These are phyloP conservation scores for Podaxis sp. DNA, from an alignment of 768 basidiomycete species.

Conservation along the genomic window DNA sequence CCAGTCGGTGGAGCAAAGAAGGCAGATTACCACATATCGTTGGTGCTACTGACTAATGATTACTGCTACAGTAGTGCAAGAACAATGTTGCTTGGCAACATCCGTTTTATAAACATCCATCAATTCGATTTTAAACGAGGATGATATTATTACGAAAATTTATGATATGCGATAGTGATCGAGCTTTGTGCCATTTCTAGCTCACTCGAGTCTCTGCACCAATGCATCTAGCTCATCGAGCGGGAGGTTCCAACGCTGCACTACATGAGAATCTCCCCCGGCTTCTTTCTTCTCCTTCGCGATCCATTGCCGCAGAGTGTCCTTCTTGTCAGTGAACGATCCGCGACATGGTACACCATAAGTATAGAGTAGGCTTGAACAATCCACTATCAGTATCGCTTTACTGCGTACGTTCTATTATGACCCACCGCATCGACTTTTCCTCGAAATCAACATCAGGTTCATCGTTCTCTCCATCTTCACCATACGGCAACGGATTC, in stretches of 20 bases:
- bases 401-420: background rate
- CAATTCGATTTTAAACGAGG: background rate
- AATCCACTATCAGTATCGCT: background rate
- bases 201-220: constrained; percentile 12
- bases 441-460: constrained; percentile 63
- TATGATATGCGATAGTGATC: background rate
- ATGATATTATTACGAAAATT: background rate
- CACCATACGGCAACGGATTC: constrained; percentile 57
- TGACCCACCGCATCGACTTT: constrained; percentile 48
- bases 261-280: constrained; percentile 12
- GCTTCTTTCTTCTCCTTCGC: constrained; percentile 15
- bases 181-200: background rate
- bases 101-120: background rate
- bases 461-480: constrained; percentile 58
- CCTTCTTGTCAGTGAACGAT: constrained; percentile 23
- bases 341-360: constrained; percentile 41
- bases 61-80: background rate
- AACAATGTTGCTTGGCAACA: background rate
- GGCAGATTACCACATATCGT: background rate
- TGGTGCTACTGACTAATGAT: background rate
- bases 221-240: constrained; percentile 22
- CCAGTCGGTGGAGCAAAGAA: background rate
- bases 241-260: constrained; percentile 26
- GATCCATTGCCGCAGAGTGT: constrained; percentile 24
- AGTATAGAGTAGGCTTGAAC: constrained; percentile 44